Percentiles rank a stretch among this genome's conserved stretches.
Conservation (phyloP, 2,329 filamentous ascomycete species). For the Paecilomyces sp. region DNA sequence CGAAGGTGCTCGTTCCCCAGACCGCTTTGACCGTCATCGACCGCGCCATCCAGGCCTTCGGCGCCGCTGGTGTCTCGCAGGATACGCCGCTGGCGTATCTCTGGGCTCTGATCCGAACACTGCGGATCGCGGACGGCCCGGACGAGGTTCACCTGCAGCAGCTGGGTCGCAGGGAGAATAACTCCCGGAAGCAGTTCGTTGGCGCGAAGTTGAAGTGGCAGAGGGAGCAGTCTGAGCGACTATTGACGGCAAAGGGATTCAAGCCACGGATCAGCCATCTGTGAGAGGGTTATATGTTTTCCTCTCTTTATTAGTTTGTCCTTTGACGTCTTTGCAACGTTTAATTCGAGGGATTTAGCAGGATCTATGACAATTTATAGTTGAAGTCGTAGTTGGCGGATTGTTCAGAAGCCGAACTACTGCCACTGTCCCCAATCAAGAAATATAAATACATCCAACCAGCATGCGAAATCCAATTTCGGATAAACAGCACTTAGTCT, state of each 20-base stretch:
- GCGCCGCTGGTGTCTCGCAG: conserved; percentile 84
- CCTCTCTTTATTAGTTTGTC: neutral
- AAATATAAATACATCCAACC: too few species aligned
- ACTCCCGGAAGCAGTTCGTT: conserved; percentile 39
- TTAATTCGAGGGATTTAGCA: neutral
- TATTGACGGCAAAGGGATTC: conserved; percentile 30
- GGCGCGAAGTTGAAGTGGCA: conserved; percentile 38
- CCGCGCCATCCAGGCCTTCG: conserved; percentile 87
- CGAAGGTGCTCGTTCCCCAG: conserved; percentile 83
- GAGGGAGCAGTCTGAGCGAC: conserved; percentile 27
- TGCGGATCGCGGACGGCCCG: conserved; percentile 84
- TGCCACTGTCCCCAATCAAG: too few species aligned
- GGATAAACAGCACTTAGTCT: neutral
- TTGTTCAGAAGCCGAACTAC: too few species aligned
- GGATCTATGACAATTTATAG: neutral
- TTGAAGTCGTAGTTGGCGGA: too few species aligned
- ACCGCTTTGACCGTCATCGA: conserved; percentile 84
- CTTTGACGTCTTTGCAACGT: neutral
- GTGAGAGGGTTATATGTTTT: conserved; percentile 8
- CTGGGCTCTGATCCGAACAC: conserved; percentile 73
- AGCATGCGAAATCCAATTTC: too few species aligned
- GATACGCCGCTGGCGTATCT: conserved; percentile 84
- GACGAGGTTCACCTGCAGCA: conserved; percentile 81
- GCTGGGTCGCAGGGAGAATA: conserved; percentile 50
- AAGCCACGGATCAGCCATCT: conserved; percentile 25